phyloP scores from a whole-genome alignment of 441 rosid species.

The Macaranga tanarius region DNA sequence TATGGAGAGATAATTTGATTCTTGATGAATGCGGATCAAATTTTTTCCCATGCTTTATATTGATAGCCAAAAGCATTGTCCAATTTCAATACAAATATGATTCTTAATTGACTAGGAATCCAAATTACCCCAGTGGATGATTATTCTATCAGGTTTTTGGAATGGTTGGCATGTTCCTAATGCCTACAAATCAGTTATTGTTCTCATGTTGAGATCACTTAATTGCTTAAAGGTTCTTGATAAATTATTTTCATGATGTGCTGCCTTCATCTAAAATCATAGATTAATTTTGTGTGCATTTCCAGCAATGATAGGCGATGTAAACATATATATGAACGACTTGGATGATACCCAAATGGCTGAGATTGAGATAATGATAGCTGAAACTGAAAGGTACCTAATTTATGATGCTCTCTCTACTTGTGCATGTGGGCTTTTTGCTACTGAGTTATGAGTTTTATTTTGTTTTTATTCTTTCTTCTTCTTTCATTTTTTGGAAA shows the following conservation, averaged over 20 bases:
- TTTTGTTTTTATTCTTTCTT: background rate
- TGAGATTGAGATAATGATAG: conserved; percentile 92
- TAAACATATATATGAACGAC: conserved; percentile 91
- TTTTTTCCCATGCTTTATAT: background rate
- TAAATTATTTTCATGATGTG: background rate
- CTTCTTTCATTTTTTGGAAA: background rate
- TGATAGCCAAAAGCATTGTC: background rate
- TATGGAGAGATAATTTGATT: background rate
- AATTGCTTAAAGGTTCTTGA: background rate
- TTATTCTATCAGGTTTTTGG: background rate
- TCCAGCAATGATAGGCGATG: conserved; percentile 92
- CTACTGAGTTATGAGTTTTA: background rate
- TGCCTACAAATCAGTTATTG: background rate
- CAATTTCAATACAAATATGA: background rate
- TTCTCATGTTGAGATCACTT: background rate
- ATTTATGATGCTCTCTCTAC: conserved; percentile 17
- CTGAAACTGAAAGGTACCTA: conserved; percentile 69
- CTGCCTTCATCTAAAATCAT: background rate
- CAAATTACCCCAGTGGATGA: background rate
- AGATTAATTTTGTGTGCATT: conserved; percentile 18
- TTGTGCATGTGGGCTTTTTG: background rate
- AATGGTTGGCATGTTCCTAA: background rate
- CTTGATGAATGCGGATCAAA: background rate
- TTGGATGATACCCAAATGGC: conserved; percentile 74
- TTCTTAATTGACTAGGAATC: background rate